phyloP scores from a whole-genome alignment of 352 stramenopile genomes.

The Phytophthora sp. region DNA sequence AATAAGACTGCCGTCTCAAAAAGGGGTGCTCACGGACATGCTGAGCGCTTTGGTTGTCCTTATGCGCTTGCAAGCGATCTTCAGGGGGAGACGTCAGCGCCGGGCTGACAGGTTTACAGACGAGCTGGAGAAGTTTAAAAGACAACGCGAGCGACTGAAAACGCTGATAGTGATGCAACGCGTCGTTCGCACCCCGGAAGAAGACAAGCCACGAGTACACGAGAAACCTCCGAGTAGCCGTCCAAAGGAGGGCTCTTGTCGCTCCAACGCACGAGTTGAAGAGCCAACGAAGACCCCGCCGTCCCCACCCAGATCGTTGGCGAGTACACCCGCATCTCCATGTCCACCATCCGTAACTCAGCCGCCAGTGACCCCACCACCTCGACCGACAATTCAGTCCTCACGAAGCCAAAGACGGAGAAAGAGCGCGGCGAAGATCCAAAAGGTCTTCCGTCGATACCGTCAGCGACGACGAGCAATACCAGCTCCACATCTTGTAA shows the following conservation, averaged over 20 bases:
- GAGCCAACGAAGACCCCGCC: conserved; percentile 4
- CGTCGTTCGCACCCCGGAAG: conserved; percentile 6
- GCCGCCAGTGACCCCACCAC: neutral
- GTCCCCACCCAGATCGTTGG: neutral
- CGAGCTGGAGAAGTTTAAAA: conserved; percentile 38
- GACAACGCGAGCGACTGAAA: conserved; percentile 38
- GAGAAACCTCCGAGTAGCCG: conserved; percentile 1
- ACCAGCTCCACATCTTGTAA: conserved; percentile 5
- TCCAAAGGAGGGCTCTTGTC: conserved; percentile 1
- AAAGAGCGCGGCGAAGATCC: conserved; percentile 45
- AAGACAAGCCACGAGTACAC: conserved; percentile 13
- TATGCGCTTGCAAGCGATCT: conserved; percentile 43
- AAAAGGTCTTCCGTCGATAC: conserved; percentile 50
- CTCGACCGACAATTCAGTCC: conserved; percentile 2
- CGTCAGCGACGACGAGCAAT: conserved; percentile 22
- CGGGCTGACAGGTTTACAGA: conserved; percentile 36
- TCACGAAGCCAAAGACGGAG: conserved; percentile 11
- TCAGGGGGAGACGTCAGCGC: conserved; percentile 38
- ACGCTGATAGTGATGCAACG: conserved; percentile 40
- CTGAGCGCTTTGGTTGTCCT: conserved; percentile 33
- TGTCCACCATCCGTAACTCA: neutral
- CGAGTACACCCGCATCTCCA: neutral
- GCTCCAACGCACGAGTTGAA: conserved; percentile 12
- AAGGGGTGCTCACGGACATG: conserved; percentile 19
- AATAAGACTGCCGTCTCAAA: conserved; percentile 8